Base-by-base conservation (phyloP, 1,284 basidiomycete genomes). In the Tilletia walkeri region DNA sequence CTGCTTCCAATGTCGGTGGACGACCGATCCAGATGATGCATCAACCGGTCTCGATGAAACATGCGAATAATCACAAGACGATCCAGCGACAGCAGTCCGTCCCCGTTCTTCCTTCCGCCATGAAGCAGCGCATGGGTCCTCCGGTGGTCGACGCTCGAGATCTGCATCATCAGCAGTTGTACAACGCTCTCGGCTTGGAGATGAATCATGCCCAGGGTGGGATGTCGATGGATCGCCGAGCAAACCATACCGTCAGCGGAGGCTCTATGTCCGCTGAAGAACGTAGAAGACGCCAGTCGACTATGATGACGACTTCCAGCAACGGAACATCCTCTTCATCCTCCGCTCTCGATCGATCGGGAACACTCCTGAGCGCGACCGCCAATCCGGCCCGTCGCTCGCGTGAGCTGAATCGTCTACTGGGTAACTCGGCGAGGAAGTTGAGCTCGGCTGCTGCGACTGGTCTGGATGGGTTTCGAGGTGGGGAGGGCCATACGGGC, bases 351-450 rank as follows among this genome's bases (percentile, higher is more conserved):
- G 79, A 78, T 39, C 74, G 79, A 53, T 74, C 77, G 14, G 71
- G 75, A 0, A 80, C 79, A 10, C 71, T 80, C 1, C 73, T 80
- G 54, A 77, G 74, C 67, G 68, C 74, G 14, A 68, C 72, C n/a
- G 73, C 72, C 38, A 78, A 79, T 50, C 78, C 79, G 2, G 67
- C 76, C 45, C 73, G 78, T 5, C 65, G 78, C 6, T 77, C 75
- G 63, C 76, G 75, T 34, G 79, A 80, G 69, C 74, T 80, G 5
- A 76, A 72, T 56, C 71, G 79, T 1, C 70, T 80, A 14, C 69
- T 80, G 18, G 78, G 76, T 9, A 77, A 76, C 61, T 48, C 50
- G 12, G 54, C 38, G n/a, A 36, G 69, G 38, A 69, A 72, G 49
- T 24, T 68, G 34, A 36, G 59, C 18, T 20, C 67, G 18, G 34